Evolutionary conservation across 2,329 filamentous ascomycete species (phyloP).

Genomic region (Diaporthe batatas): DNA sequence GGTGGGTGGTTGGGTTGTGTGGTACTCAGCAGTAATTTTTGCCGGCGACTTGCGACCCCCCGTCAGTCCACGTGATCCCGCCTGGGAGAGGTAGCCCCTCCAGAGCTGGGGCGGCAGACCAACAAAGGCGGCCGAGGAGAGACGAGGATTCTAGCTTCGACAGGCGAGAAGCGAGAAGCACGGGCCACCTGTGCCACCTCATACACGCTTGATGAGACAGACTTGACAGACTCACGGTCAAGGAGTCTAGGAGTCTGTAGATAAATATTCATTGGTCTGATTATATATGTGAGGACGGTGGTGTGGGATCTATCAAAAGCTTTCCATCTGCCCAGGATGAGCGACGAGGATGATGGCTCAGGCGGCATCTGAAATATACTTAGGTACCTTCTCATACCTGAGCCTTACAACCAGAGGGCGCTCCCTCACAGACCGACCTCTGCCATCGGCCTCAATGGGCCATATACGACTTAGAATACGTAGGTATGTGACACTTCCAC

Average conservation of each 20-base stretch:
- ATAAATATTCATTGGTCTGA: no score
- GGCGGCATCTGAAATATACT: not conserved
- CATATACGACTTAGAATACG: not conserved
- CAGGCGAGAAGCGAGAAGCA: constrained; percentile 27
- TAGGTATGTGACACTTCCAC: not conserved
- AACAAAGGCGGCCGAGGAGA: not conserved
- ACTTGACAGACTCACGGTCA: not conserved
- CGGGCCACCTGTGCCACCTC: constrained; percentile 28
- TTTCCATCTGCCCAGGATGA: no score
- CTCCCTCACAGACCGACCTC: not conserved
- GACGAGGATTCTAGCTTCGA: constrained; percentile 16
- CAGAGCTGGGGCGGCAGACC: not conserved
- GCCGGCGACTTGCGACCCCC: constrained; percentile 38
- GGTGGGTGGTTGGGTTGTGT: constrained; percentile 25
- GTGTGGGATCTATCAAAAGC: not conserved
- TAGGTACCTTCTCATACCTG: not conserved
- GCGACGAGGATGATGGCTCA: no score
- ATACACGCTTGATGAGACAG: not conserved
- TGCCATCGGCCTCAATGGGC: not conserved
- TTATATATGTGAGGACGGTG: not conserved
- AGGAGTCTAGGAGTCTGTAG: not conserved
- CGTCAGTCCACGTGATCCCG: constrained; percentile 39
- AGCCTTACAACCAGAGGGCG: not conserved
- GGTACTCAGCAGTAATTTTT: constrained; percentile 37
- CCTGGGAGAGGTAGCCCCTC: constrained; percentile 20